These are phyloP conservation scores for Lenwebbia sp. DNA, from an alignment of 345 rosid genomes.

Conservation along the genomic window DNA sequence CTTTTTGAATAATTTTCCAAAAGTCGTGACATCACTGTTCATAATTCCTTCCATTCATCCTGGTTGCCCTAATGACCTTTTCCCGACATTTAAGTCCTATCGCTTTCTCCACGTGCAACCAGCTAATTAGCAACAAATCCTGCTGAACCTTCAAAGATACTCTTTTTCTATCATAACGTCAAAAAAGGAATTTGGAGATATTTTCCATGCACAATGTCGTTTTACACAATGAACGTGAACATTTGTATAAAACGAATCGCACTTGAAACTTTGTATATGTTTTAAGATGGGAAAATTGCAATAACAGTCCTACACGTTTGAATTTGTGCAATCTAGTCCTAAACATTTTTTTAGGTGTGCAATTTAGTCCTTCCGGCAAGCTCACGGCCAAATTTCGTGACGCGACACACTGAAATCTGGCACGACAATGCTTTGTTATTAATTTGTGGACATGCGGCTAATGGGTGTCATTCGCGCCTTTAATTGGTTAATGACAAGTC, in stretches of 20 bases:
- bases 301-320: background rate
- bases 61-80: background rate
- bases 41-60: background rate
- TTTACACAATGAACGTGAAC: background rate
- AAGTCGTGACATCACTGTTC: background rate
- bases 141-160: background rate
- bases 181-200: background rate
- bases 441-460: too few species aligned
- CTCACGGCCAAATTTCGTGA: background rate
- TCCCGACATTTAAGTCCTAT: background rate
- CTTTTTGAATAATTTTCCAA: too few species aligned
- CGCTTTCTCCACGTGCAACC: background rate
- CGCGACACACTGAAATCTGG: too few species aligned
- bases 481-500: too few species aligned
- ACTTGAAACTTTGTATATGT: background rate
- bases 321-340: background rate
- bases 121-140: background rate
- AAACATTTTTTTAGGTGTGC: too few species aligned
- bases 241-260: background rate
- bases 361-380: fast-evolving
- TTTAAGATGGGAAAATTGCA: background rate
- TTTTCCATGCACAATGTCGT: background rate
- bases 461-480: too few species aligned
- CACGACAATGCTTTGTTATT: too few species aligned
- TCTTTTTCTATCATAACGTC: background rate